Percentiles rank a stretch among this genome's conserved stretches.
These are phyloP conservation scores for Russula ochroleuca DNA, from an alignment of 768 basidiomycete species.

Conservation along the genomic window DNA sequence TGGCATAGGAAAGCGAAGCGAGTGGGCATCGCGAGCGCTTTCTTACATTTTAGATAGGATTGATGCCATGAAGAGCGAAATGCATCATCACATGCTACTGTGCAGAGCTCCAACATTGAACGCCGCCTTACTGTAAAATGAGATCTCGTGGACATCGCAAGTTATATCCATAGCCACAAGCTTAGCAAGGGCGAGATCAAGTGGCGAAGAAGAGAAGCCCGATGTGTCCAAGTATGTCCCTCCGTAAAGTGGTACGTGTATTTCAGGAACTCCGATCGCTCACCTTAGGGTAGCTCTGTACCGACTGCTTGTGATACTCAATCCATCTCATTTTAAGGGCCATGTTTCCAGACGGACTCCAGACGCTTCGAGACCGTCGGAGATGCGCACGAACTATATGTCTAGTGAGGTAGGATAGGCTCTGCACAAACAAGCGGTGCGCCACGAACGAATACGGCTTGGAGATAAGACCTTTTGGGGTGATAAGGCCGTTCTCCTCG, in stretches of 20 bases:
- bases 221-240: not conserved
- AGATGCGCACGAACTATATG: not conserved
- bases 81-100: constrained; percentile 12
- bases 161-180: not conserved
- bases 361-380: constrained; percentile 8
- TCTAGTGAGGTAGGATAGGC: constrained; percentile 4
- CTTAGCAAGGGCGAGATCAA: not conserved
- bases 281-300: not conserved
- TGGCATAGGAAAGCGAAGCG: not conserved
- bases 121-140: not conserved
- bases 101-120: not conserved
- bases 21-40: not conserved
- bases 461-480: not conserved
- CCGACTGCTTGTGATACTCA: not conserved
- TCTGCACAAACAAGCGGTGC: not conserved
- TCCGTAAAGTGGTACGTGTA: not conserved
- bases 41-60: constrained; percentile 4
- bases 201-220: not conserved
- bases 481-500: not conserved
- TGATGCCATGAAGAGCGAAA: not conserved
- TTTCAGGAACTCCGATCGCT: not conserved
- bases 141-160: not conserved
- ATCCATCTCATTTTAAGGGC: not conserved
- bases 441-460: not conserved
- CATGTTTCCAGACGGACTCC: not conserved